Evolutionary conservation across 169 alveolate genomes (phyloP).

Genomic region (Eimeria sp.): DNA sequence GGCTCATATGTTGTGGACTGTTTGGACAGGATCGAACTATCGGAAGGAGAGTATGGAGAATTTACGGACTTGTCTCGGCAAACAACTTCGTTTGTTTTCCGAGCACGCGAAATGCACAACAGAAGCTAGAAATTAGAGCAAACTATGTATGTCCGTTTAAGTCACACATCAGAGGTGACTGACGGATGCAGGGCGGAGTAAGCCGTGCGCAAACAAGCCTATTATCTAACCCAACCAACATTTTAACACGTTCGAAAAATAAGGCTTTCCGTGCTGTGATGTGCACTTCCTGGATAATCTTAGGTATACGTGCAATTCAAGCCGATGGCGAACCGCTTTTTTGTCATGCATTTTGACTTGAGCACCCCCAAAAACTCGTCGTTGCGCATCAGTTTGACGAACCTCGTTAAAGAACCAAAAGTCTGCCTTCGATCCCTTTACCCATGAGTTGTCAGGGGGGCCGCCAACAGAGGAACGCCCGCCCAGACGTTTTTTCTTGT

Average conservation of each 20-base stretch:
- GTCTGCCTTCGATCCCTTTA: slow-evolving; percentile 72
- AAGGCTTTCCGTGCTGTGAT: not conserved
- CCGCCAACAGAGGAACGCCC: not conserved
- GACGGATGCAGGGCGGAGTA: not conserved
- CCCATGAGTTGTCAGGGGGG: not conserved
- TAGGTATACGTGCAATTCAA: slow-evolving; percentile 88
- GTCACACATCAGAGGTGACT: not conserved
- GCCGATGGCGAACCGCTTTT: slow-evolving; percentile 87
- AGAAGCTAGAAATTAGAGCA: slow-evolving; percentile 89
- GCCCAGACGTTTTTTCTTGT: not conserved
- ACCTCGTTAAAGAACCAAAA: slow-evolving; percentile 88
- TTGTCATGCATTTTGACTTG: slow-evolving; percentile 90
- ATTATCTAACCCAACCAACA: not conserved
- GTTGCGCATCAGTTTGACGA: slow-evolving; percentile 88
- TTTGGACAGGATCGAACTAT: slow-evolving; percentile 89
- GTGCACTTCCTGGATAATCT: not conserved
- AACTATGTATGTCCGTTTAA: slow-evolving; percentile 79
- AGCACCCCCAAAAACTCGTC: slow-evolving; percentile 82
- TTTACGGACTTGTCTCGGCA: slow-evolving; percentile 92
- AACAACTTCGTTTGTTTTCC: slow-evolving; percentile 93
- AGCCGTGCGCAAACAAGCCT: not conserved
- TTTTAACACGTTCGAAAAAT: not conserved
- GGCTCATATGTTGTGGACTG: not conserved
- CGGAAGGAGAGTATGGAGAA: slow-evolving; percentile 91
- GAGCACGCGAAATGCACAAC: slow-evolving; percentile 84